Evolutionary conservation across 306 rosid genomes (phyloP).

Genomic region (Vigna trinervia): DNA sequence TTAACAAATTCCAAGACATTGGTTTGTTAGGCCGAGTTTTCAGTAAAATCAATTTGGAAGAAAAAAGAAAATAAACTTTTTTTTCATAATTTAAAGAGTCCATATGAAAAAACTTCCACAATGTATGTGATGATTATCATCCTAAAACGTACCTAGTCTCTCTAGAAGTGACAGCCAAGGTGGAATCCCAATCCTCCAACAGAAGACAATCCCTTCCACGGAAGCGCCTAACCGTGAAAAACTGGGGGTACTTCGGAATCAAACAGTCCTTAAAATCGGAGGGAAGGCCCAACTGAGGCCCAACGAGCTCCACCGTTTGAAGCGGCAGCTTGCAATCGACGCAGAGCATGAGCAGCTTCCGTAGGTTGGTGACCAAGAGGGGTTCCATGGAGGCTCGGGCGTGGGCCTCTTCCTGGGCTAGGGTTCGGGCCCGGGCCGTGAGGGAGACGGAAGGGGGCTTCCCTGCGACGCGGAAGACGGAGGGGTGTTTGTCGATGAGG

Average conservation of each 20-base stretch:
- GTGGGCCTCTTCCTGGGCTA: constrained; percentile 61
- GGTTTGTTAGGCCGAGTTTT: no score
- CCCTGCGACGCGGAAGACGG: constrained; percentile 68
- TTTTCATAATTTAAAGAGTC: no score
- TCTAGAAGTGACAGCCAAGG: constrained; percentile 65
- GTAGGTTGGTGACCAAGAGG: constrained; percentile 65
- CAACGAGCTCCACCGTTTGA: constrained; percentile 62
- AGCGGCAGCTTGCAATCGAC: constrained; percentile 73
- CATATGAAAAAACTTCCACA: no score
- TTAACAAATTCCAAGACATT: no score
- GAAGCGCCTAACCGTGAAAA: constrained; percentile 60
- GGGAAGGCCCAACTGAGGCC: constrained; percentile 69
- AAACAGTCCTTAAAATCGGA: constrained; percentile 47
- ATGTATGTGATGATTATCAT: no score
- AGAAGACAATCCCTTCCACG: constrained; percentile 59
- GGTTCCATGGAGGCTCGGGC: constrained; percentile 71
- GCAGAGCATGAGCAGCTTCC: constrained; percentile 75
- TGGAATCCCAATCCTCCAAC: constrained; percentile 86
- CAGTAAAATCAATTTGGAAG: no score
- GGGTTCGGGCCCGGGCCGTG: constrained; percentile 57
- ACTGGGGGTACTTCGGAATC: constrained; percentile 67
- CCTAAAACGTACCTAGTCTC: constrained; percentile 48
- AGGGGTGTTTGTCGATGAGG: constrained; percentile 67
- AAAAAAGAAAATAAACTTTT: no score
- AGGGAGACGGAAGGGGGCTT: constrained; percentile 65